A percentile compares a stretch with the other conserved stretches of the same genome.
These are phyloP conservation scores for Mollisiaceae sp. DNA, from an alignment of 2,329 filamentous ascomycete species.

Conservation along the genomic window DNA sequence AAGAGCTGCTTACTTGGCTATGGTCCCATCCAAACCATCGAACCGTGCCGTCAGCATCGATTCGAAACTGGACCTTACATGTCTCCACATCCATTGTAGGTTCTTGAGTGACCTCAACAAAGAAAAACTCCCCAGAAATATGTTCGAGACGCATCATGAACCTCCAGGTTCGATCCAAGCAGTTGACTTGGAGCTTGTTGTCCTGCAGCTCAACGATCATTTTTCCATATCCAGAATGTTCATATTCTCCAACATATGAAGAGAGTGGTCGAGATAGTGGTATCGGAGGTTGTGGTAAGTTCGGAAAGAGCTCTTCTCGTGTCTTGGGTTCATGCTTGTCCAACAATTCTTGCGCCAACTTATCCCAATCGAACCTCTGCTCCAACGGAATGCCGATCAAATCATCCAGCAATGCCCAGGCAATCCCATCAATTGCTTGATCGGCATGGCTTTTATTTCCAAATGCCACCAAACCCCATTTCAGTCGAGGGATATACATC, in stretches of 20 bases:
- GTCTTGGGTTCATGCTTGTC: slow-evolving; percentile 15
- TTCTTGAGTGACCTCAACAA: slow-evolving; percentile 16
- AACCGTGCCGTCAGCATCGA: slow-evolving; percentile 16
- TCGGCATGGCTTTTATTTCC: slow-evolving; percentile 16
- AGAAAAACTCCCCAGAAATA: slow-evolving; percentile 29
- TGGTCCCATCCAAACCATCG: slow-evolving; percentile 13
- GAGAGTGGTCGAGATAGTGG: slow-evolving; percentile 17
- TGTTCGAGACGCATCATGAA: slow-evolving; percentile 24
- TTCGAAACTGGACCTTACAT: slow-evolving; percentile 23
- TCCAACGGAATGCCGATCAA: slow-evolving; percentile 22
- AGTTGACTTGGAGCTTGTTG: slow-evolving; percentile 23
- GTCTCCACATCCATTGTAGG: slow-evolving; percentile 11
- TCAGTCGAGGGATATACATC: slow-evolving; percentile 26
- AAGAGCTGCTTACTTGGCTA: too few relatives aligned
- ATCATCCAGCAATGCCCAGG: slow-evolving; percentile 28
- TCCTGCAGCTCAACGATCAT: slow-evolving; percentile 23
- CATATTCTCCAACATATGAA: slow-evolving; percentile 23
- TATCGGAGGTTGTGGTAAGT: slow-evolving; percentile 20
- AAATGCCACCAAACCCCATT: slow-evolving; percentile 28
- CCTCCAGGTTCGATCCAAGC: slow-evolving; percentile 25
- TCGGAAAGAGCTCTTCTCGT: slow-evolving; percentile 26
- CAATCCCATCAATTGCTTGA: slow-evolving; percentile 22
- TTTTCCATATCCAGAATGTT: slow-evolving; percentile 23
- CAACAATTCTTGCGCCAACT: slow-evolving; percentile 12
- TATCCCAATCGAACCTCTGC: slow-evolving; percentile 29